Evolutionary conservation across 371 early-diverging fungal species (phyloP).

Genomic region (Lichtheimia hyalospora): DNA sequence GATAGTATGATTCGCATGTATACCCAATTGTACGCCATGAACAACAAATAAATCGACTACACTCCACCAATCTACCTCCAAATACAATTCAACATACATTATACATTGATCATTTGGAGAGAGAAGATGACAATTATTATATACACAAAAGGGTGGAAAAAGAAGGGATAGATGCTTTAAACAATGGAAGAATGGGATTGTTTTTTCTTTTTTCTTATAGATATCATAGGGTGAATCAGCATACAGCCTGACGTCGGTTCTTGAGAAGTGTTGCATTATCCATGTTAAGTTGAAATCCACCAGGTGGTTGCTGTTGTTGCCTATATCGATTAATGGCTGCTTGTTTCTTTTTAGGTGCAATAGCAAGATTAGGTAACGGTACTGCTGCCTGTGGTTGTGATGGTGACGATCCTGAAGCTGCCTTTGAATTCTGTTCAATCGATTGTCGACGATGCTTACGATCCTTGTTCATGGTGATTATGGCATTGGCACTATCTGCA

Average conservation of each 20-base stretch:
- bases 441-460: constrained; percentile 3
- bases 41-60: constrained; percentile 1
- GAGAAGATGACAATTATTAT: background rate
- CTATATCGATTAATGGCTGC: background rate
- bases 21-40: constrained; percentile 69
- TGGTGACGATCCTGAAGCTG: background rate
- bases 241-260: constrained; percentile 13
- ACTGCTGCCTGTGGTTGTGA: background rate
- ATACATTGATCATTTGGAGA: background rate
- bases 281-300: constrained; percentile 16
- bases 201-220: too few species aligned
- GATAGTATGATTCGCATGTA: constrained; percentile 86
- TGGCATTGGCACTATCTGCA: constrained; percentile 3
- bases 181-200: too few species aligned
- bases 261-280: constrained; percentile 21
- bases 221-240: too few species aligned
- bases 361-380: too few species aligned
- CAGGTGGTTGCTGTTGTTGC: constrained; percentile 5
- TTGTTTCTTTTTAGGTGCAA: background rate
- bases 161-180: too few species aligned
- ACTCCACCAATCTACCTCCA: background rate
- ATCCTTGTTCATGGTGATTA: constrained; percentile 9
- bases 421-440: background rate
- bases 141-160: background rate
- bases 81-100: too few species aligned